Percentiles rank a stretch among this genome's conserved stretches.
Conservation (phyloP, 2,329 filamentous ascomycete genomes). For the Colletotrichum musae region DNA sequence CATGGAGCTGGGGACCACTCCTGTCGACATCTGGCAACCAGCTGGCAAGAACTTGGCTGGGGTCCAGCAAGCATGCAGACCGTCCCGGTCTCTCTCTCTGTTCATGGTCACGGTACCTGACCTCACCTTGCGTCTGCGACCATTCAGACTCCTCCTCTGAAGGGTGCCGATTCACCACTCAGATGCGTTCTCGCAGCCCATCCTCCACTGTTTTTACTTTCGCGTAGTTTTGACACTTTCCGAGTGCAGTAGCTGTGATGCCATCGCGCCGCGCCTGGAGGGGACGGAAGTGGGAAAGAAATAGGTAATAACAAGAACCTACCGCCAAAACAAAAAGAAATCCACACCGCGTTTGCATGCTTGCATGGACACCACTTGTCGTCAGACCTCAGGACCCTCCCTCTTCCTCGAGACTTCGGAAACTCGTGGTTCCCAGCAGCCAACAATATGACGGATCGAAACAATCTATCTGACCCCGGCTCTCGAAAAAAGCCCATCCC, state of each 20-base stretch:
- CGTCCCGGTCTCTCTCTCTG: not conserved
- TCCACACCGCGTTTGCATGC: too few relatives aligned
- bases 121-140: constrained; percentile 14
- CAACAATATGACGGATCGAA: not conserved
- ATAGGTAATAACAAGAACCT: too few relatives aligned
- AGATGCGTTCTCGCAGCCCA: not conserved
- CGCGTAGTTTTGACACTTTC: constrained; percentile 28
- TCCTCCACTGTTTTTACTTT: constrained; percentile 39
- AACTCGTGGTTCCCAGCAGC: not conserved
- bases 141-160: constrained; percentile 7
- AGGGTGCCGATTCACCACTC: constrained; percentile 11
- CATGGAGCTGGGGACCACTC: not conserved
- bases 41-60: not conserved
- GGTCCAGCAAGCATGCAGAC: not conserved
- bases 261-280: constrained; percentile 23
- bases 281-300: not conserved
- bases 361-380: not conserved
- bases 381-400: not conserved
- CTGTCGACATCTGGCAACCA: not conserved
- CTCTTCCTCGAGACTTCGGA: not conserved
- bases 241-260: constrained; percentile 27
- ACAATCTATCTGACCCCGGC: constrained; percentile 1
- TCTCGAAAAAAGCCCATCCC: constrained; percentile 18
- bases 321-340: too few relatives aligned
- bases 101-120: constrained; percentile 13